Evolutionary conservation across 805 yeast genomes (phyloP).

Genomic region (Ogataea salicorniae): DNA sequence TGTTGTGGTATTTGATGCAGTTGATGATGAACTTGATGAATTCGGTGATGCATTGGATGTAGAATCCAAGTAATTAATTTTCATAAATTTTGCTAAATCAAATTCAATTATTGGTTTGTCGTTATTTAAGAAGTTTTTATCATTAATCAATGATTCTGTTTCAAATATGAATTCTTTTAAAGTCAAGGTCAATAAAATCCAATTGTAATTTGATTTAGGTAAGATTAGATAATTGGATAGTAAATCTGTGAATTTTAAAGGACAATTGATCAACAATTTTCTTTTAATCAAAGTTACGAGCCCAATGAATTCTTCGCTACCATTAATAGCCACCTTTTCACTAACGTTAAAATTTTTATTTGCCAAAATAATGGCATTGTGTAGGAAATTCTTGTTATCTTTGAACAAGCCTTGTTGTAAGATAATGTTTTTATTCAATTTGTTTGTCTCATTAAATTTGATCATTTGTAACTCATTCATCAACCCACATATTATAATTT

Average conservation of each 20-base stretch:
- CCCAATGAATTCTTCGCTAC: slow-evolving; percentile 23
- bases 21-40: neutral
- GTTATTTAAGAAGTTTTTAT: slow-evolving; percentile 17
- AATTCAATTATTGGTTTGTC: slow-evolving; percentile 24
- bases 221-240: slow-evolving; percentile 42
- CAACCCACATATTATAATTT: slow-evolving; percentile 26
- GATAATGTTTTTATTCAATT: slow-evolving; percentile 16
- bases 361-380: slow-evolving; percentile 48
- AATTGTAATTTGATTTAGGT: slow-evolving; percentile 36
- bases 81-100: slow-evolving; percentile 17
- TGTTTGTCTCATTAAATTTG: slow-evolving; percentile 27
- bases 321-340: slow-evolving; percentile 17
- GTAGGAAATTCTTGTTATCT: slow-evolving; percentile 39
- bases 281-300: slow-evolving; percentile 42
- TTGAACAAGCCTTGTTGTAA: slow-evolving; percentile 25
- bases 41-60: neutral
- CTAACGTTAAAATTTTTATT: slow-evolving; percentile 36
- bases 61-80: slow-evolving; percentile 14
- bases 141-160: slow-evolving; percentile 20
- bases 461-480: slow-evolving; percentile 31
- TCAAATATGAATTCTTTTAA: slow-evolving; percentile 38
- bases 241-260: slow-evolving; percentile 43
- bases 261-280: slow-evolving; percentile 45
- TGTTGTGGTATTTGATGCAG: neutral
- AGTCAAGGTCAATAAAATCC: slow-evolving; percentile 42